phyloP scores from a whole-genome alignment of 1,284 basidiomycete genomes.

The Hypsizygus ulmarius region DNA sequence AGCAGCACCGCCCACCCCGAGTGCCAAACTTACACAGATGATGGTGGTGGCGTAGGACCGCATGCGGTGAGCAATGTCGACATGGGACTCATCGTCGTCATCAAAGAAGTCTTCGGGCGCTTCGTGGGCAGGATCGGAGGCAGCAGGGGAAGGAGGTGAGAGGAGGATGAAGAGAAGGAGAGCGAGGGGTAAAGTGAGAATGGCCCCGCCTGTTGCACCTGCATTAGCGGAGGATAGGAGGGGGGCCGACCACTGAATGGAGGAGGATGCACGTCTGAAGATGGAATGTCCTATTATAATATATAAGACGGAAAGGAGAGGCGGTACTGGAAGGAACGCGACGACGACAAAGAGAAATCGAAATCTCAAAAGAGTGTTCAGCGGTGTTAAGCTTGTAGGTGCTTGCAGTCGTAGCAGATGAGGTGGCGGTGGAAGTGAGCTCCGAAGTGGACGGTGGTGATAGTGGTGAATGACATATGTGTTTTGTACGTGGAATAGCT shows the following conservation, averaged over 20 bases:
- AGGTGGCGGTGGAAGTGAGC: background rate
- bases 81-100: conserved; percentile 3
- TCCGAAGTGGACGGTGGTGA: background rate
- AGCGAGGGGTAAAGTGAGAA: conserved; percentile 16
- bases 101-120: conserved; percentile 17
- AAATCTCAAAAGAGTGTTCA: conserved; percentile 2
- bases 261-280: conserved; percentile 16
- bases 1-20: conserved; percentile 10
- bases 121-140: background rate
- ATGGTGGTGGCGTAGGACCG: background rate
- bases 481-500: background rate
- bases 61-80: background rate
- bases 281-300: conserved; percentile 29
- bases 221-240: conserved; percentile 29
- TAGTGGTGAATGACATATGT: conserved; percentile 7
- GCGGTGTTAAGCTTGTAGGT: background rate
- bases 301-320: conserved; percentile 30
- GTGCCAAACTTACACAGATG: background rate
- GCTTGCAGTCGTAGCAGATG: background rate
- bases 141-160: background rate
- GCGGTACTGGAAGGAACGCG: conserved; percentile 32
- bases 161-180: conserved; percentile 1
- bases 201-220: conserved; percentile 23
- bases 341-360: conserved; percentile 17
- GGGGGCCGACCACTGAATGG: conserved; percentile 14